Base-by-base conservation (phyloP, 2,329 filamentous ascomycete species). In the Sporothrix dimorphospora region DNA sequence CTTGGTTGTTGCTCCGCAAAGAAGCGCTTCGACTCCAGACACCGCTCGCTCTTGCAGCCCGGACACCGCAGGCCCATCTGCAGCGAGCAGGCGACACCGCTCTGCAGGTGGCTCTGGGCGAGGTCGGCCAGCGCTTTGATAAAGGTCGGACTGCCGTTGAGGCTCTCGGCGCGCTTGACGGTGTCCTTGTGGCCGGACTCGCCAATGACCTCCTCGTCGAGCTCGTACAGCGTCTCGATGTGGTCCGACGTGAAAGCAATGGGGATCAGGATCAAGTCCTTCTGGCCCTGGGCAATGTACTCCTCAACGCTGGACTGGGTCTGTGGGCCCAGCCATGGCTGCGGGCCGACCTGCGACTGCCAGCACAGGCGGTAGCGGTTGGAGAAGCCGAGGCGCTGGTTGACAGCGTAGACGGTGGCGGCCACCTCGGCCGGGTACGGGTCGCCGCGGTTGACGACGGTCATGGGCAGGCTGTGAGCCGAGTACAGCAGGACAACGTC, bases 161-260 rank as follows among this genome's bases (percentile, higher is more conserved):
- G 82, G 79, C 93, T 97, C 80, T 98, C 96, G 1, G 92, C 93
- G 72, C 96, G 89, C 85, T 97, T 97, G 75, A 99, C 90, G 0
- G 90, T 91, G 42, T 94, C 94, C 0, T 88, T 83, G 78, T 92
- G 89, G 16, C 92, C 90, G 0, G 88, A 93, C 81, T 97, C 94
- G 72, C 93, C 92, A 78, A 99, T 98, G 51, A 99, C 94, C 82
- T 99, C 96, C 77, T 93, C 87, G 80, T 99, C 96, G 69, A 99
- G 85, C 81, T 99, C 96, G 80, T 91, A 98, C 0, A 99, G 85
- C 0, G 96, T 99, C 83, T 99, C 96, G 76, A 99, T 99, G 80
- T 99, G 96, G 78, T 99, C 96, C n/a, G 93, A 97, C 0, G 96
- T 99, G 80, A 99, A 99, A 6, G 96, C 96, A 75, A 99, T 97